Base-by-base conservation (phyloP, 2,329 filamentous ascomycete species). In the Phaeosphaeriaceae sp. region DNA sequence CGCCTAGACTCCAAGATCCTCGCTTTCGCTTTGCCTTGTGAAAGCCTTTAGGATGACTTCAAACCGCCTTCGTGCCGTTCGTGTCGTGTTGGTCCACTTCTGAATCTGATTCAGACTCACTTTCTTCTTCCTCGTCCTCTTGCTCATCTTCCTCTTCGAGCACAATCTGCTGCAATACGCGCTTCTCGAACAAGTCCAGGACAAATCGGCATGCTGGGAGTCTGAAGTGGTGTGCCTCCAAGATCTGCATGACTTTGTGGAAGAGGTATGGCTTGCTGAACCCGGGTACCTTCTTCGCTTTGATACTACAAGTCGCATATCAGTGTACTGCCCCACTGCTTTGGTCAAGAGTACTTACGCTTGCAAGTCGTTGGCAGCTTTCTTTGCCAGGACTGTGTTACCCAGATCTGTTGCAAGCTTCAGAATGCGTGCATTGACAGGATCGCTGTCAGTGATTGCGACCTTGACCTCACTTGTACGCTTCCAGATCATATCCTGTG, bases 121-220 rank as follows among this genome's bases (percentile, higher is more conserved):
- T 79, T 35, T 72, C 74, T 8, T 73, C 72, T 9, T 75, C 69
- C 9, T 79, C 73, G 1, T 74, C 77, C 19, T 74, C 77, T 19
- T 72, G 64, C 17, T 72, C 77, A 10, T 80, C 80, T 21, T 91
- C 90, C 68, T 92, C 90, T 52, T 91, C 89, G 58, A 97, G 89
- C 13, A 99, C 91, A 60, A 97, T 91, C 65, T 88, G 87, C 63
- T 93, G 85, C 79, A 98, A 84, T 46, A 98, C 92, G 59, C 87
- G 89, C 79, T 94, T 95, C 72, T 98, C 94, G 71, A 99, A 99
- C 22, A 99, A 81, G 74, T 98, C 95, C 59, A 98, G 89, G 35
- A 97, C 91, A 79, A 97, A 94, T 48, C 94, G 89, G 61, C 94
- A 90, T 26, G 96, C 91, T 1, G 90, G 90, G 1, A 99, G 85